Evolutionary conservation across 129 eudicot genomes (phyloP), one percentile per base, ranked within the genome.

Genomic region (Ambrosia trifida): DNA sequence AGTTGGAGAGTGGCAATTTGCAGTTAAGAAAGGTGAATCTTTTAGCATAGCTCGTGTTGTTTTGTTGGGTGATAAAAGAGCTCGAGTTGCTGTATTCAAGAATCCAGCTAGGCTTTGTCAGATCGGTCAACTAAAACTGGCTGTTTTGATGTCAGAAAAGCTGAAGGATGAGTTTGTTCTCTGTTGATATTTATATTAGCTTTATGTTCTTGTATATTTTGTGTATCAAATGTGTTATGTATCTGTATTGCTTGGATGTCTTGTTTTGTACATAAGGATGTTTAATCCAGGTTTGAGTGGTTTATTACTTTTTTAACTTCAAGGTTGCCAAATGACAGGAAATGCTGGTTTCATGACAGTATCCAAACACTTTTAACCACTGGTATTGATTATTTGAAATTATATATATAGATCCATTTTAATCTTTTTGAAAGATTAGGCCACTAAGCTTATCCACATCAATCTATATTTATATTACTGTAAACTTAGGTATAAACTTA

Each of bases 1-100:
- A 3, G 78, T 78, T 16, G 82, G 82, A 13, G 98, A 94, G 83
- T 94, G 96, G 98, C 87, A 87, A 74, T 94, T 94, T 80, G 98
- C 96, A 28, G 76, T 70, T 61, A 85, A 89, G 72, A 81, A 94
- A 73, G 98, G 96, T 5, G 96, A 89, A 36, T 68, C 80, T 33
- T 94, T 28, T 81, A 89, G 93, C 83, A 83, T 94, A 44, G 98
- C 93, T 0, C 83, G 84, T 70, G 93, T 94, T 30, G 82, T 76
- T 68, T 81, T 94, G 62, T 81, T 78, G 1, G 81, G 78, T 11
- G 54, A 80, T 47, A 66, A 80, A 14, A 59, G 40, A 36, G 90
- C 87, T 18, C 76, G 36, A 64, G 78, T 94, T 4, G 75, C 83
- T 0, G 41, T 84, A 3, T 94, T 81, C 69, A 87, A 84, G 76